Evolutionary conservation across 83 land plant genomes (phyloP).

Genomic region (Thuja plicata): DNA sequence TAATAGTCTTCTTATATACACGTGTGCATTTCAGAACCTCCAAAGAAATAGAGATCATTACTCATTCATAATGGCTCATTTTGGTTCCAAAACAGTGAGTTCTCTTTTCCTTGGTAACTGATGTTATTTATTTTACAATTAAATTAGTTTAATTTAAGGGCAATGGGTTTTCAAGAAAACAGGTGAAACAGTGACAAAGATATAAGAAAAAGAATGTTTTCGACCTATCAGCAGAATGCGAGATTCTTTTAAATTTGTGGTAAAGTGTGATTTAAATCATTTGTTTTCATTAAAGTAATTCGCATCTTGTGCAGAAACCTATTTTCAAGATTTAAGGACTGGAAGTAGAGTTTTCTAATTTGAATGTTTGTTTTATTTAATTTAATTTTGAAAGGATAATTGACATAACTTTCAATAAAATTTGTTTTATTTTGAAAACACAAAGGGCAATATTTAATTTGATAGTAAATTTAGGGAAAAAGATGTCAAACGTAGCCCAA

Average conservation of each 20-base stretch:
- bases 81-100: conserved; percentile 50
- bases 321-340: background rate
- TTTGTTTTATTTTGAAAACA: background rate
- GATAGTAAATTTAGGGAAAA: background rate
- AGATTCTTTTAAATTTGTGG: background rate
- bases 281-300: background rate
- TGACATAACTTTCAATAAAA: background rate
- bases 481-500: background rate
- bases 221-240: background rate
- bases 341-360: background rate
- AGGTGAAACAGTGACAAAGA: background rate
- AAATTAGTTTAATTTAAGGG: background rate
- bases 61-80: conserved; percentile 44
- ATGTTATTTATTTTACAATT: background rate
- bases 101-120: background rate
- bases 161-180: background rate
- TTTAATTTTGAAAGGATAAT: background rate
- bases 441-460: background rate
- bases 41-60: conserved; percentile 56
- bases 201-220: background rate
- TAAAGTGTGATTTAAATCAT: background rate
- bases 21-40: conserved; percentile 36
- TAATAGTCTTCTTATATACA: background rate
- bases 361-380: background rate
- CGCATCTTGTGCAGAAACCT: background rate